A percentile compares a stretch with the other conserved stretches of the same genome.
Evolutionary conservation across 768 basidiomycete genomes (phyloP).

Genomic region (Termitomyces heimii): DNA sequence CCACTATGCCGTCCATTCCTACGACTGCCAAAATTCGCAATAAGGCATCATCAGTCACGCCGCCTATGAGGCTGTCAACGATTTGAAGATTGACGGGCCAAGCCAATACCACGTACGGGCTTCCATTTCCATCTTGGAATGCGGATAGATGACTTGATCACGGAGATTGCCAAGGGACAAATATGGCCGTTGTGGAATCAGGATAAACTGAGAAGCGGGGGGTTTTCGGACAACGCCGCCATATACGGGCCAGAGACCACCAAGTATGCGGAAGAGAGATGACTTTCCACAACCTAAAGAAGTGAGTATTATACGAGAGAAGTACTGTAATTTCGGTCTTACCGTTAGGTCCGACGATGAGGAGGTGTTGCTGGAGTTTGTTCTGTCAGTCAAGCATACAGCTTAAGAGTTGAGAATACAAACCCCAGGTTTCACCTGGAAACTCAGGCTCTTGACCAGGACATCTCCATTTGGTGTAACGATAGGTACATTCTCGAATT

Average conservation of each 20-base stretch:
- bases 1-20: constrained; percentile 81
- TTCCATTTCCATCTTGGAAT: constrained; percentile 76
- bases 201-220: constrained; percentile 79
- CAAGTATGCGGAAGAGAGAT: constrained; percentile 91
- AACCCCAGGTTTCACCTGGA: constrained; percentile 86
- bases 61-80: constrained; percentile 34
- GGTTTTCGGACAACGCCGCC: constrained; percentile 89
- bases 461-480: constrained; percentile 96
- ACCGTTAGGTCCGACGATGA: constrained; percentile 96
- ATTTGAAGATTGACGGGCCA: not conserved
- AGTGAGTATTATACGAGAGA: not conserved
- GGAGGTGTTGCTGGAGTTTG: constrained; percentile 67
- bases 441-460: constrained; percentile 77
- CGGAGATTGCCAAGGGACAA: constrained; percentile 90
- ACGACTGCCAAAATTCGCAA: constrained; percentile 67
- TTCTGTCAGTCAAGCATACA: not conserved
- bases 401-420: constrained; percentile 10
- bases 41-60: constrained; percentile 71
- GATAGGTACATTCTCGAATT: constrained; percentile 91
- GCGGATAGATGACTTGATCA: constrained; percentile 96
- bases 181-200: constrained; percentile 96
- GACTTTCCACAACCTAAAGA: constrained; percentile 76
- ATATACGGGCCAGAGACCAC: constrained; percentile 88
- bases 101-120: constrained; percentile 43
- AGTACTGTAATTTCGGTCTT: constrained; percentile 1